A percentile compares a stretch with the other conserved stretches of the same genome.
These are phyloP conservation scores for Chimonanthus praecox DNA, from an alignment of 164 flowering plant genomes.

Conservation along the genomic window DNA sequence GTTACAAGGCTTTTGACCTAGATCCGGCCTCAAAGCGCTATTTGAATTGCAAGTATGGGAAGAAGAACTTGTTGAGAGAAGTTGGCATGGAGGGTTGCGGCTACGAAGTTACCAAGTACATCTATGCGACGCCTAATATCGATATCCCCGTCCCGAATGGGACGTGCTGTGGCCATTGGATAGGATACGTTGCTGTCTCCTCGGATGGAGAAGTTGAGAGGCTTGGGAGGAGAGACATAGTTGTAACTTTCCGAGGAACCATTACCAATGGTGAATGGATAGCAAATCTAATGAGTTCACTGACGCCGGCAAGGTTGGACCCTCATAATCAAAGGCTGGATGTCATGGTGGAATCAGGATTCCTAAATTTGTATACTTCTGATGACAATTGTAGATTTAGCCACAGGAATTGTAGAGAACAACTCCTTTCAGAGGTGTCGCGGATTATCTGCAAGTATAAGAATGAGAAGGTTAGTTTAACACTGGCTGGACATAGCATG, in stretches of 20 bases:
- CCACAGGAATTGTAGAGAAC: conserved; percentile 30
- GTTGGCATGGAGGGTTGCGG: conserved; percentile 51
- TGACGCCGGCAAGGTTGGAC: conserved; percentile 61
- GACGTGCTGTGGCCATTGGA: conserved; percentile 51
- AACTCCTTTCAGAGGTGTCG: conserved; percentile 29
- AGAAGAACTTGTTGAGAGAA: conserved; percentile 35
- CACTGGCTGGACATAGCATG: conserved; percentile 84
- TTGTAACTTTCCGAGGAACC: conserved; percentile 68
- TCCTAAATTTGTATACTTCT: conserved; percentile 27
- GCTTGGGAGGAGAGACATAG: conserved; percentile 67
- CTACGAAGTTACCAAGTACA: conserved; percentile 65
- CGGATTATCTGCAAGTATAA: conserved; percentile 17
- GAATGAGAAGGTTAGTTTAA: conserved; percentile 65
- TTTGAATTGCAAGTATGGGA: conserved; percentile 67
- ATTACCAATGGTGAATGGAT: conserved; percentile 71
- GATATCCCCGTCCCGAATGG: conserved; percentile 39
- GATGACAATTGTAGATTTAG: conserved; percentile 23
- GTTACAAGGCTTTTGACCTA: conserved; percentile 73
- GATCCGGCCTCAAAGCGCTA: conserved; percentile 55
- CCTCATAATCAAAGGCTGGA: conserved; percentile 46
- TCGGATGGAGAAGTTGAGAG: conserved; percentile 23
- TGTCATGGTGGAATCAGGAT: conserved; percentile 53
- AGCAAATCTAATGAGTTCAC: conserved; percentile 62
- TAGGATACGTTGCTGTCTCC: conserved; percentile 71
- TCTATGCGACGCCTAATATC: conserved; percentile 66